Conservation (phyloP, 73 alveolate species). For the Paramecium sonneborni region DNA sequence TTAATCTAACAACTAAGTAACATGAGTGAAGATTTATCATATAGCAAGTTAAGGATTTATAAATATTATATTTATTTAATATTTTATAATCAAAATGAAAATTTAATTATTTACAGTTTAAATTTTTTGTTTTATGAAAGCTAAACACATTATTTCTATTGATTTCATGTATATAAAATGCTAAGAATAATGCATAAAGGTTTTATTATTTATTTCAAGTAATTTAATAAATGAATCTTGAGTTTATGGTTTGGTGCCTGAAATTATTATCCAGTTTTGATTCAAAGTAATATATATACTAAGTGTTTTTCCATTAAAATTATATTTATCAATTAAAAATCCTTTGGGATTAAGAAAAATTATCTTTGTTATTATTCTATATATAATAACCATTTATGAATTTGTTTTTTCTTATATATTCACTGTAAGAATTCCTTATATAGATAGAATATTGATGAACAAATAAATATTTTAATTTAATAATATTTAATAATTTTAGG, state of each 20-base stretch:
- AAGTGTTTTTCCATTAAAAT: neutral
- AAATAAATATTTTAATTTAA: no score
- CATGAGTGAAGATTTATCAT: neutral
- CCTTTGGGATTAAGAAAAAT: neutral
- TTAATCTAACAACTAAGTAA: neutral
- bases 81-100: neutral
- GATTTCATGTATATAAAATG: constrained; percentile 59
- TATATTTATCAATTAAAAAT: neutral
- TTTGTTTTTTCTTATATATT: no score
- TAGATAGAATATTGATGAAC: no score
- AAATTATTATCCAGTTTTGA: neutral
- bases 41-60: neutral
- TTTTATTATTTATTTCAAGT: neutral
- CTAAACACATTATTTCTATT: constrained; percentile 53
- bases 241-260: neutral
- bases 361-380: neutral
- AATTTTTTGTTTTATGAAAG: neutral
- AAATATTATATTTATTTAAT: neutral
- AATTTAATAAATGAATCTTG: neutral
- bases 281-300: neutral
- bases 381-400: neutral
- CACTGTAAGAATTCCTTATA: no score
- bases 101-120: neutral
- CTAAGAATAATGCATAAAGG: constrained; percentile 16
- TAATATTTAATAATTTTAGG: no score